Evolutionary conservation across 345 rosid species (phyloP).

Genomic region (Conringia planisiliqua): DNA sequence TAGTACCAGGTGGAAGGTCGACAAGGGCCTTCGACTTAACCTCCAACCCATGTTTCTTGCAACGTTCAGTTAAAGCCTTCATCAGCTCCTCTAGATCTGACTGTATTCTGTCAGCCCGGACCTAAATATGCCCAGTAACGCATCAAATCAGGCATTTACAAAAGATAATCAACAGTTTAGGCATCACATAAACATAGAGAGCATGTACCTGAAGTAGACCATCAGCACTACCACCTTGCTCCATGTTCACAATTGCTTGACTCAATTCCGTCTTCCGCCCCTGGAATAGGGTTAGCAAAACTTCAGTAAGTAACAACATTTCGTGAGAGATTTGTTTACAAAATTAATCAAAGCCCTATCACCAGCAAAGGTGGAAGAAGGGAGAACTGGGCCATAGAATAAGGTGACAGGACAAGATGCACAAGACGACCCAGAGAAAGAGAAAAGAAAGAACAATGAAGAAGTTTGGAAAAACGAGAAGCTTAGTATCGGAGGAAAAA

Average conservation of each 20-base stretch:
- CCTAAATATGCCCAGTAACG: slow-evolving; percentile 46
- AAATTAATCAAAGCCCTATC: neutral
- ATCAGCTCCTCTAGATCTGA: slow-evolving; percentile 90
- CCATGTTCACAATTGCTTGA: slow-evolving; percentile 86
- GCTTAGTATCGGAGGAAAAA: neutral
- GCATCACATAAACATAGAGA: slow-evolving; percentile 6
- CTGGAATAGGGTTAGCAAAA: slow-evolving; percentile 42
- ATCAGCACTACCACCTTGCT: slow-evolving; percentile 92
- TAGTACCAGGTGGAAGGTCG: slow-evolving; percentile 86
- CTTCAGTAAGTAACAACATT: neutral
- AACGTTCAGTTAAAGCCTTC: slow-evolving; percentile 72
- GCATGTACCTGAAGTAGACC: slow-evolving; percentile 87
- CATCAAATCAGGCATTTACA: neutral
- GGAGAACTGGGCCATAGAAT: slow-evolving; percentile 1
- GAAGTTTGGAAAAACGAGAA: neutral
- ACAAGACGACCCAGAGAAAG: slow-evolving; percentile 3
- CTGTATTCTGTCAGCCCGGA: slow-evolving; percentile 93
- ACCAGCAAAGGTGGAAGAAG: neutral
- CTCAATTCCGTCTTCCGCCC: slow-evolving; percentile 79
- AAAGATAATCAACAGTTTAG: slow-evolving; percentile 6
- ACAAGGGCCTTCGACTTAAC: slow-evolving; percentile 70
- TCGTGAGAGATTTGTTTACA: neutral
- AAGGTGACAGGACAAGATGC: neutral
- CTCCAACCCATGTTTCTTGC: slow-evolving; percentile 82
- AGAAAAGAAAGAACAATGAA: neutral